These are phyloP conservation scores for Myriangium duriaei DNA, from an alignment of 2,329 filamentous ascomycete genomes.

Conservation along the genomic window DNA sequence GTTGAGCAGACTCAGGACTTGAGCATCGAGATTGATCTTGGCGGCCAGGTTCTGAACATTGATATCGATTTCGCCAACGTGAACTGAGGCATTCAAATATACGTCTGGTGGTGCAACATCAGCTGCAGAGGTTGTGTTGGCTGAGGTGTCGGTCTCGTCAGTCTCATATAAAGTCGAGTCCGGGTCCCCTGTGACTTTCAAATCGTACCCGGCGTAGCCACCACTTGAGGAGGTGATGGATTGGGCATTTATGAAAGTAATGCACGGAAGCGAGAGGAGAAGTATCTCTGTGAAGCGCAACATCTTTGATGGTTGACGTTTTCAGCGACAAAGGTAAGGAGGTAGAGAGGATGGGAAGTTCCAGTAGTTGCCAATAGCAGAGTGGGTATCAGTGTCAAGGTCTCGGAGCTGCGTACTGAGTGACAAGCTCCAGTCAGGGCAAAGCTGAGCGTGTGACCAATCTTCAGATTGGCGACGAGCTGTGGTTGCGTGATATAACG, in stretches of 20 bases:
- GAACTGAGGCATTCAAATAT: conserved; percentile 46
- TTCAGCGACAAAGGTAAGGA: no score
- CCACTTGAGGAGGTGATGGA: conserved; percentile 20
- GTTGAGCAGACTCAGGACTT: conserved; percentile 45
- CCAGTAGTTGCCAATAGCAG: no score
- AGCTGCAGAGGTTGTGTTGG: conserved; percentile 28
- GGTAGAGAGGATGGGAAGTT: no score
- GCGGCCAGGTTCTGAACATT: conserved; percentile 48
- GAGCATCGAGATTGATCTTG: conserved; percentile 47
- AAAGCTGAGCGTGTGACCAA: no score
- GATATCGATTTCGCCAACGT: conserved; percentile 46
- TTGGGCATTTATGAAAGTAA: conserved; percentile 9
- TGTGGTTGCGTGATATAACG: no score
- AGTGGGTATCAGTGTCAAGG: no score
- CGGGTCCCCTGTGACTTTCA: conserved; percentile 21
- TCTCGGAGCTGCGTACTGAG: no score
- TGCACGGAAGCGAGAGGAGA: conserved; percentile 3
- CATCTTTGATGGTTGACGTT: no score
- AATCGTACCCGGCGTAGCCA: conserved; percentile 19
- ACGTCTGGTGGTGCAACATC: conserved; percentile 43
- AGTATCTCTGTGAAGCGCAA: conserved; percentile 1
- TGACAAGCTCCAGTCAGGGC: no score
- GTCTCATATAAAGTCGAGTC: conserved; percentile 36
- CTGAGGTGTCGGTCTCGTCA: conserved; percentile 12
- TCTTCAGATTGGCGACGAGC: no score